These are phyloP conservation scores for Plasmodium gaboni DNA, from an alignment of 169 alveolate genomes.

Conservation along the genomic window DNA sequence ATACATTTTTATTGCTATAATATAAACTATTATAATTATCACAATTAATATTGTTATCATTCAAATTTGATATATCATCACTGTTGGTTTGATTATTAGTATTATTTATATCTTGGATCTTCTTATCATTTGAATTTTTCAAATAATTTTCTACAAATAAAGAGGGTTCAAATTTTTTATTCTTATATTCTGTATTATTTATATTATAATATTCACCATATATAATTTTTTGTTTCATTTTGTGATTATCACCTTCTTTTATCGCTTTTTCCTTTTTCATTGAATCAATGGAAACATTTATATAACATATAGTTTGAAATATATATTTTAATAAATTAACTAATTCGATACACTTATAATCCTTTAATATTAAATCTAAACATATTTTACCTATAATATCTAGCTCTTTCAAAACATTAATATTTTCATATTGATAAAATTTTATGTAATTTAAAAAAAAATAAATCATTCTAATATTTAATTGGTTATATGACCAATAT, in stretches of 20 bases:
- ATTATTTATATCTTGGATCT: background rate
- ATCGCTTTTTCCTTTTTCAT: background rate
- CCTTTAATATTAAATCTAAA: conserved; percentile 57
- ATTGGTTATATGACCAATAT: conserved; percentile 37
- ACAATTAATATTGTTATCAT: background rate
- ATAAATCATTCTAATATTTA: conserved; percentile 36
- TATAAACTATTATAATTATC: background rate
- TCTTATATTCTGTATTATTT: too few relatives aligned
- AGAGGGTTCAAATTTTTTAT: background rate
- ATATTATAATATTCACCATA: background rate
- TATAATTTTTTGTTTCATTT: background rate
- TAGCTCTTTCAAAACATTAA: conserved; percentile 34
- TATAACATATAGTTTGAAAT: conserved; percentile 42
- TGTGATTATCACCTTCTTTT: background rate
- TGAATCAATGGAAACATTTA: conserved; percentile 14
- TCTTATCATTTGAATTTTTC: background rate
- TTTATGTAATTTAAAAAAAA: conserved; percentile 44
- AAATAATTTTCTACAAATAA: background rate
- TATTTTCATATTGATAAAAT: conserved; percentile 15
- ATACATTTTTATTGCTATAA: too few relatives aligned
- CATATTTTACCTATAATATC: conserved; percentile 32
- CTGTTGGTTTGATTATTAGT: background rate
- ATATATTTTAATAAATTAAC: conserved; percentile 28
- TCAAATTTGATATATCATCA: background rate
- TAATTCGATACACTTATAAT: conserved; percentile 39